Evolutionary conservation across 805 yeast species (phyloP).

Genomic region (Jamesozyma spencerorum): DNA sequence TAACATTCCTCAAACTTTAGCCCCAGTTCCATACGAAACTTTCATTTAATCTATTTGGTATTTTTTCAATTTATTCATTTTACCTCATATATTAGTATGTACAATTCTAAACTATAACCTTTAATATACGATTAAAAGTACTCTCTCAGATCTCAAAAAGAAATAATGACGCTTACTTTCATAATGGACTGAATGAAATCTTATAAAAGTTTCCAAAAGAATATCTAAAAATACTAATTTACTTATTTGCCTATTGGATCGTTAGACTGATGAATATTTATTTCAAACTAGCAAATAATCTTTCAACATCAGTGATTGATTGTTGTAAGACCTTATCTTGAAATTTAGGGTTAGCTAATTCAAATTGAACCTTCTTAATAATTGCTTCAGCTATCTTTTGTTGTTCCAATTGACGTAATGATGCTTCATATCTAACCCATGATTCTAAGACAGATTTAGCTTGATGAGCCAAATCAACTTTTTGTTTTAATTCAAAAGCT

Average conservation of each 20-base stretch:
- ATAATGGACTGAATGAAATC: too few species aligned
- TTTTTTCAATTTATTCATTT: slow-evolving; percentile 4
- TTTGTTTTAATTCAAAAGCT: slow-evolving; percentile 87
- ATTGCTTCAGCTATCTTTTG: slow-evolving; percentile 80
- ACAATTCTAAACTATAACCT: slow-evolving; percentile 8
- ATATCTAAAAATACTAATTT: slow-evolving; percentile 6
- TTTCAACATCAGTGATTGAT: slow-evolving; percentile 87
- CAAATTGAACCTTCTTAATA: slow-evolving; percentile 79
- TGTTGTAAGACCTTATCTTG: slow-evolving; percentile 87
- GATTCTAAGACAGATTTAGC: slow-evolving; percentile 95
- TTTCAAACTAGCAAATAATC: slow-evolving; percentile 47
- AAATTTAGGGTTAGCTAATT: slow-evolving; percentile 78
- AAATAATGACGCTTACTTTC: neutral
- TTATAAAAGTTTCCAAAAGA: slow-evolving; percentile 4
- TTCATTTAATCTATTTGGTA: slow-evolving; percentile 61
- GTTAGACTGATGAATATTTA: slow-evolving; percentile 10
- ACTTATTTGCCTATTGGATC: neutral
- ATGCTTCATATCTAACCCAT: slow-evolving; percentile 97
- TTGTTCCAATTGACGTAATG: slow-evolving; percentile 94
- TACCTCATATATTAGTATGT: slow-evolving; percentile 12
- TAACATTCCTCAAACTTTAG: slow-evolving; percentile 90
- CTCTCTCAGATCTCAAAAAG: neutral
- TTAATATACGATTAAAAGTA: slow-evolving; percentile 3
- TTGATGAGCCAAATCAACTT: slow-evolving; percentile 76
- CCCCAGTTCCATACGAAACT: slow-evolving; percentile 99